Evolutionary conservation across 2,329 filamentous ascomycete species (phyloP), one percentile per base, ranked within the genome.

Genomic region (Colletotrichum shisoi): DNA sequence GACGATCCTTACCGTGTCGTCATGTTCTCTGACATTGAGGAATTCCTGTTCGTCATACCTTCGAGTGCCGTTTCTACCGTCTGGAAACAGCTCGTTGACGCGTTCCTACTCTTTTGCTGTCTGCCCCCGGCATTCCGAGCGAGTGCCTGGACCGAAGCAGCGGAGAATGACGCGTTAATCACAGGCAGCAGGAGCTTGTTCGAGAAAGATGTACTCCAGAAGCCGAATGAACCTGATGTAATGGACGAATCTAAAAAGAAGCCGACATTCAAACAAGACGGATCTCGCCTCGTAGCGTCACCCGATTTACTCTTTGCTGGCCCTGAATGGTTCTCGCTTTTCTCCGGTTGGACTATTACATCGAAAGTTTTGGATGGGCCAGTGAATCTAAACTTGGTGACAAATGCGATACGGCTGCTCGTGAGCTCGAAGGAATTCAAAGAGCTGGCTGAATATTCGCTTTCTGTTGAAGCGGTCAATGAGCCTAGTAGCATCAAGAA

Each of bases 1-100:
- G 90, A 94, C 66, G 94, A 97, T 73, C 91, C 93, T 0, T 96
- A 91, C 71, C 86, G 93, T 42, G 87, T 95, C 3, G 85, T 97
- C 52, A 86, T 97, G 73, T 93, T 89, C 71, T 86, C 88, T 0
- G 95, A 98, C 74, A 81, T 97, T 21, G 80, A 87, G 69, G 82
- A 85, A 0, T 82, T 91, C 34, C 74, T 96, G 2, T 79, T 87
- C 39, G 72, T 79, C 57, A 76, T 89, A 4, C 85, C 86, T 0
- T 57, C 70, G 0, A 39, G 61, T 5, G 74, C 74, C 31, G 71
- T 82, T 64, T 62, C 74, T 62, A 67, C 67, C 2, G 73, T 85
- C 1, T 77, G 75, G 8, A 72, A 76, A 11, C 75, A 83, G 34
- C 76, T 96, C 0, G 61, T 95, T 21, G 86, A 94, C 72, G 88